A percentile compares a stretch with the other conserved stretches of the same genome.
phyloP scores from a whole-genome alignment of 2,329 filamentous ascomycete genomes.

The Colletotrichum orchidophilum region DNA sequence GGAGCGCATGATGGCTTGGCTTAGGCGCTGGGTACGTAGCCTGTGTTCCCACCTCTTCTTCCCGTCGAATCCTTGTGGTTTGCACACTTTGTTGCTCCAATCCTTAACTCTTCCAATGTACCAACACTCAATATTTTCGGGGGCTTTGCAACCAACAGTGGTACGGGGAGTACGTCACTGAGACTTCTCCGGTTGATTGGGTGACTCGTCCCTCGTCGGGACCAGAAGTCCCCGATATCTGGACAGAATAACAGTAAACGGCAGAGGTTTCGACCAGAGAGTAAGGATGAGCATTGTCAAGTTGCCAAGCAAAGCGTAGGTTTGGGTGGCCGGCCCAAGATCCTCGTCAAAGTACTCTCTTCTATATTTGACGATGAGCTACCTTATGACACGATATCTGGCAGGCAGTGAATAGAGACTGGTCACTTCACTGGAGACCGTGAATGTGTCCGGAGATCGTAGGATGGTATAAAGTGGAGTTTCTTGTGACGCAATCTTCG shows the following conservation, averaged over 20 bases:
- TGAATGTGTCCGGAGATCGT: too few relatives aligned
- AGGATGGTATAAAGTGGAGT: neutral
- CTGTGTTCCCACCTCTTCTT: conserved; percentile 16
- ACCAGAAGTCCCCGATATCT: neutral
- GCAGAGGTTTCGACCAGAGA: neutral
- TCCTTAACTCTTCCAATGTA: neutral
- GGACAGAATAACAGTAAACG: neutral
- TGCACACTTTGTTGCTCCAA: neutral
- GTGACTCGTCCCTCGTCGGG: neutral
- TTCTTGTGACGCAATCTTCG: neutral
- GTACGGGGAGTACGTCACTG: neutral
- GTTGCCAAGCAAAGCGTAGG: neutral
- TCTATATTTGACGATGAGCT: too few relatives aligned
- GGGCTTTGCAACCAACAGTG: neutral
- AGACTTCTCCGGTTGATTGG: neutral
- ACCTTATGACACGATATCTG: too few relatives aligned
- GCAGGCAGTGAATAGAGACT: too few relatives aligned
- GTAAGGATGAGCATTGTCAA: neutral
- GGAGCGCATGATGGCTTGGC: conserved; percentile 8
- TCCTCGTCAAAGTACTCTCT: too few relatives aligned
- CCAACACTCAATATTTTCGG: neutral
- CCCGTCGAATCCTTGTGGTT: neutral
- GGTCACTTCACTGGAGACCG: too few relatives aligned
- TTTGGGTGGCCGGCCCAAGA: too few relatives aligned
- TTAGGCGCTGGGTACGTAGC: neutral